Conservation (phyloP, 176 grass and related monocot species). For the Cenchrus americanus region DNA sequence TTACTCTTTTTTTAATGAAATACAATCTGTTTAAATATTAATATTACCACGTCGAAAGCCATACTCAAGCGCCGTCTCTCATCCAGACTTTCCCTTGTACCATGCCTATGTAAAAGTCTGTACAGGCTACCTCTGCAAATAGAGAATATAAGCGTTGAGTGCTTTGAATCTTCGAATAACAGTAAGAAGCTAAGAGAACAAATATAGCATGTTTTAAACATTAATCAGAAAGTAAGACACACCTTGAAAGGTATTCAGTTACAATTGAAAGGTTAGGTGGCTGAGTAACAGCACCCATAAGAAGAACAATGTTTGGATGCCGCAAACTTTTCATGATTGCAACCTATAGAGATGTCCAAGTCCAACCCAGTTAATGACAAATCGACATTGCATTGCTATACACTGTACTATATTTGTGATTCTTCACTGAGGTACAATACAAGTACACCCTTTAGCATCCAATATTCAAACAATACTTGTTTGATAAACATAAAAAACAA, state of each 20-base stretch:
- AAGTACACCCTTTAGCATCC: conserved; percentile 28
- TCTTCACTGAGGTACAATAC: not conserved
- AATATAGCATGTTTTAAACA: no score
- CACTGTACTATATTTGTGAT: not conserved
- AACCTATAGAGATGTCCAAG: conserved; percentile 59
- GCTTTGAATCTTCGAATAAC: no score
- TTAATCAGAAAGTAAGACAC: not conserved
- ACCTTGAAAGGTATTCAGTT: conserved; percentile 90
- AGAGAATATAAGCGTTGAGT: no score
- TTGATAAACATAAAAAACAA: no score
- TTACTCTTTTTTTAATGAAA: no score
- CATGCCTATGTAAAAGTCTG: conserved; percentile 64
- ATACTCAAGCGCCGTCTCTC: conserved; percentile 67
- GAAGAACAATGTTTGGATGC: conserved; percentile 95
- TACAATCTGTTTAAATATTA: no score
- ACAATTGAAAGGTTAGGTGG: conserved; percentile 79
- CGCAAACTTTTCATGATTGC: conserved; percentile 91
- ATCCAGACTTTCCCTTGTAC: conserved; percentile 71
- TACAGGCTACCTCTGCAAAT: conserved; percentile 82
- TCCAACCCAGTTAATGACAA: conserved; percentile 20
- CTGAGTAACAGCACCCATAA: conserved; percentile 96
- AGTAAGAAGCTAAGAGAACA: no score
- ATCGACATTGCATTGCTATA: conserved; percentile 1
- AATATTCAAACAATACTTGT: not conserved
- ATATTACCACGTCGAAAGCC: conserved; percentile 95